A percentile compares a stretch with the other conserved stretches of the same genome.
phyloP scores from a whole-genome alignment of 208 protist species.

The Phytomonas serpens region DNA sequence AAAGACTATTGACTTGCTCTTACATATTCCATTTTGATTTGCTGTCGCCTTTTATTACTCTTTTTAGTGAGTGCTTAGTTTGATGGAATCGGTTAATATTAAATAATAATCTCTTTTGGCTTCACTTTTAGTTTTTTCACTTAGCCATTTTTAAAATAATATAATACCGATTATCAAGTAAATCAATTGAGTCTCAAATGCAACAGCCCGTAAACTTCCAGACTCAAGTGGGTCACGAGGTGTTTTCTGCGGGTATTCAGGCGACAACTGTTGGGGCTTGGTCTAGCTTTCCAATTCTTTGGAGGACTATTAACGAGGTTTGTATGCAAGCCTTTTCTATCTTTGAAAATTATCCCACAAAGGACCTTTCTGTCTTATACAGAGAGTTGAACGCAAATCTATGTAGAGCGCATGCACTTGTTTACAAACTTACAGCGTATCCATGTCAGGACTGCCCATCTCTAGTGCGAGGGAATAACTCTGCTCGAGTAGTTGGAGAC shows the following conservation, averaged over 20 bases:
- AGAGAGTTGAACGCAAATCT: constrained; percentile 31
- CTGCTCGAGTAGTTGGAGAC: constrained; percentile 40
- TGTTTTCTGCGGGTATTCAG: neutral
- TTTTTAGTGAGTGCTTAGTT: neutral
- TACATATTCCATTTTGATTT: neutral
- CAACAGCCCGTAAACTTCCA: neutral
- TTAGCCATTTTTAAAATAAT: neutral
- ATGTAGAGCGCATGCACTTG: constrained; percentile 31
- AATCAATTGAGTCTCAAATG: neutral
- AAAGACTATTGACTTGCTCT: neutral
- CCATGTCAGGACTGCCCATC: constrained; percentile 56
- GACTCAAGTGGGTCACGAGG: neutral
- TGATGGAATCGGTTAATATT: neutral
- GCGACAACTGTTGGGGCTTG: neutral
- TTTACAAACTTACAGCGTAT: constrained; percentile 50
- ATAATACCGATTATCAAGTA: neutral
- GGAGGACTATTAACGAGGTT: constrained; percentile 22
- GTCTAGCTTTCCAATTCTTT: constrained; percentile 24
- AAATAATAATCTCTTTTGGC: neutral
- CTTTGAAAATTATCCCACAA: constrained; percentile 20
- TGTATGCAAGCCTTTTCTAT: constrained; percentile 25
- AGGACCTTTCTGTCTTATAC: constrained; percentile 29
- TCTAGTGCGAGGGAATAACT: constrained; percentile 40
- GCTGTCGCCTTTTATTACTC: neutral
- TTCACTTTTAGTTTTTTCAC: neutral